These are phyloP conservation scores for Saccharomycopsis schoenii DNA, from an alignment of 805 yeast species.

Conservation along the genomic window DNA sequence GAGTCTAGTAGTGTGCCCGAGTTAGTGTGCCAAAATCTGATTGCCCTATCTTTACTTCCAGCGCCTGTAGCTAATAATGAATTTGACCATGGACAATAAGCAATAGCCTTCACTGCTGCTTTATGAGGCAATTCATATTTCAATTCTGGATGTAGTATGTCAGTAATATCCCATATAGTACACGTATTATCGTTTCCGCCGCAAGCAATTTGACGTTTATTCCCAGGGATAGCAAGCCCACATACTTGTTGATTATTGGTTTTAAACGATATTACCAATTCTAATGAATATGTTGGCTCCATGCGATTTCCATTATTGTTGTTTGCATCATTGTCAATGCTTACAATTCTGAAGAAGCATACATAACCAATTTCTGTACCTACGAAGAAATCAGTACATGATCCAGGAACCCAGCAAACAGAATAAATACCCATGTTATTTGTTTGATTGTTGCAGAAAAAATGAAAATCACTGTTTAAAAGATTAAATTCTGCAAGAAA, in stretches of 20 bases:
- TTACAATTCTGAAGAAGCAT: slow-evolving; percentile 28
- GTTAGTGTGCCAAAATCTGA: slow-evolving; percentile 73
- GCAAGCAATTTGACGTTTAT: slow-evolving; percentile 50
- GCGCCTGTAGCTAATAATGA: slow-evolving; percentile 83
- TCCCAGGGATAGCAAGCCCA: slow-evolving; percentile 53
- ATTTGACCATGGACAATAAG: slow-evolving; percentile 86
- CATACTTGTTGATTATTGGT: slow-evolving; percentile 53
- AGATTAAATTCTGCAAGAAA: slow-evolving; percentile 17
- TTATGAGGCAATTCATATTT: slow-evolving; percentile 48
- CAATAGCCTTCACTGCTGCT: slow-evolving; percentile 86
- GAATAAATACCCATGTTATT: slow-evolving; percentile 37
- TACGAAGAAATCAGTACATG: slow-evolving; percentile 33
- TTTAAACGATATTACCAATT: slow-evolving; percentile 23
- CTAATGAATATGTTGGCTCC: background rate
- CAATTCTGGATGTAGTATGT: slow-evolving; percentile 32
- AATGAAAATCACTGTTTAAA: background rate
- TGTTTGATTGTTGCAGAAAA: background rate
- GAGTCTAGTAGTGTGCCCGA: slow-evolving; percentile 63
- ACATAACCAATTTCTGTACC: slow-evolving; percentile 65
- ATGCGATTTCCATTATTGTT: slow-evolving; percentile 16
- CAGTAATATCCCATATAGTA: slow-evolving; percentile 60
- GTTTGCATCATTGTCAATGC: slow-evolving; percentile 16
- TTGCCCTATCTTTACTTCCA: slow-evolving; percentile 71
- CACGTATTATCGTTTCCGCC: slow-evolving; percentile 84
- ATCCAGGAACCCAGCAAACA: slow-evolving; percentile 46